A percentile compares a stretch with the other conserved stretches of the same genome.
Evolutionary conservation across 305 asterid genomes (phyloP).

Genomic region (Fraxinus dipetala): DNA sequence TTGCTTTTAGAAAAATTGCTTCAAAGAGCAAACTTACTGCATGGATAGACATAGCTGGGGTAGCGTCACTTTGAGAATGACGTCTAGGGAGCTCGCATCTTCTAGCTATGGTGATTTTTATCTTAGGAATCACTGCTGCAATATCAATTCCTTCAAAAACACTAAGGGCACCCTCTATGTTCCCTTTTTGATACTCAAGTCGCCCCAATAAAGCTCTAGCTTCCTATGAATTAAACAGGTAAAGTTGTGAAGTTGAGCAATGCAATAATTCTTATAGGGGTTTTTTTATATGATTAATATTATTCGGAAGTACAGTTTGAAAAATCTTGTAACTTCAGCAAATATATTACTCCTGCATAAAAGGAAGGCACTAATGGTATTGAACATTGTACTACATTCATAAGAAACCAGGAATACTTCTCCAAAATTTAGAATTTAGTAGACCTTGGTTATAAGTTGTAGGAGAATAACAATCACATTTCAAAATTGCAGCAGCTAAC

Average conservation of each 20-base stretch:
- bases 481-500: background rate
- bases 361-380: background rate
- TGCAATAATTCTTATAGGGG: background rate
- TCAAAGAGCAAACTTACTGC: conserved; percentile 78
- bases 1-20: conserved; percentile 76
- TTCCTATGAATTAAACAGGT: conserved; percentile 46
- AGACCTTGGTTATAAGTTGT: background rate
- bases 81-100: conserved; percentile 64
- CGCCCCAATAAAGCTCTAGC: conserved; percentile 93
- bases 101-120: conserved; percentile 51
- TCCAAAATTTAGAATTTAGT: background rate
- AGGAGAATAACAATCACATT: background rate
- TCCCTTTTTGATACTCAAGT: conserved; percentile 91
- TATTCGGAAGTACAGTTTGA: background rate
- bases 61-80: conserved; percentile 64
- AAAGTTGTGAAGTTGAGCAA: background rate
- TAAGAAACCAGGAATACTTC: background rate
- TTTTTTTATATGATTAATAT: background rate
- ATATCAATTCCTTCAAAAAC: conserved; percentile 91
- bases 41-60: conserved; percentile 54
- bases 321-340: background rate
- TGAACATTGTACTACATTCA: background rate
- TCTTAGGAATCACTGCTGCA: conserved; percentile 70
- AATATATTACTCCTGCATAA: background rate
- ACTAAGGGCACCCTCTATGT: conserved; percentile 78